phyloP scores from a whole-genome alignment of 768 basidiomycete genomes.

The Russula sp. region DNA sequence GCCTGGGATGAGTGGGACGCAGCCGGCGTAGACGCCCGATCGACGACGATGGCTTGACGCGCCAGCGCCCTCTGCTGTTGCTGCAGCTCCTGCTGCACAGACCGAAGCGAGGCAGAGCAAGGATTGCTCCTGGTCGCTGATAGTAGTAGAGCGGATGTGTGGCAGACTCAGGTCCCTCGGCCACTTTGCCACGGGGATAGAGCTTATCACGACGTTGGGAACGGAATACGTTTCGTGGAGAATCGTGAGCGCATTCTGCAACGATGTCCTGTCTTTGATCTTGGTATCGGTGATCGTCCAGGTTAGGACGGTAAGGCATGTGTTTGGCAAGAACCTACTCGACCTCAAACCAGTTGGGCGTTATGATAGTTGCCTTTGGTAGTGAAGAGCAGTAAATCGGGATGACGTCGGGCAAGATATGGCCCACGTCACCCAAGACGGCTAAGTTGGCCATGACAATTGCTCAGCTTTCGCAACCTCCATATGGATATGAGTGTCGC shows the following conservation, averaged over 20 bases:
- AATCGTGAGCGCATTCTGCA: too few species aligned
- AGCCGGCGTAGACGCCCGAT: too few species aligned
- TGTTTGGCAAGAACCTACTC: not conserved
- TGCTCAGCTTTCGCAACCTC: not conserved
- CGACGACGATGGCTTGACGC: slow-evolving; percentile 1
- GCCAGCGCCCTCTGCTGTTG: slow-evolving; percentile 21
- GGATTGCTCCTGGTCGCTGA: too few species aligned
- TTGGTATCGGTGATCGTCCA: slow-evolving; percentile 72
- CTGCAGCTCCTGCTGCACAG: too few species aligned
- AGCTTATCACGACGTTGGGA: slow-evolving; percentile 87
- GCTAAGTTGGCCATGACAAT: slow-evolving; percentile 42
- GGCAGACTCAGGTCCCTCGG: slow-evolving; percentile 34
- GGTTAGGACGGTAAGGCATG: not conserved
- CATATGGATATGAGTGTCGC: slow-evolving; percentile 28
- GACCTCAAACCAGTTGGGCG: too few species aligned
- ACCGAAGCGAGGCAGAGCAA: too few species aligned
- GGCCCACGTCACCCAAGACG: slow-evolving; percentile 90
- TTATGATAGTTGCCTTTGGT: too few species aligned
- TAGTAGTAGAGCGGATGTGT: too few species aligned
- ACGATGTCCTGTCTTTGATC: slow-evolving; percentile 43
- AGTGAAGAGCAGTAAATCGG: slow-evolving; percentile 61
- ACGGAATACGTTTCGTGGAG: slow-evolving; percentile 33
- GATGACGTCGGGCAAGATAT: slow-evolving; percentile 82
- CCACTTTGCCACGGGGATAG: slow-evolving; percentile 66
- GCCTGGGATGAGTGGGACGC: slow-evolving; percentile 58